Percentiles rank a stretch among this genome's conserved stretches.
These are phyloP conservation scores for Zygoascus meyerae DNA, from an alignment of 1,139 yeast genomes.

Conservation along the genomic window DNA sequence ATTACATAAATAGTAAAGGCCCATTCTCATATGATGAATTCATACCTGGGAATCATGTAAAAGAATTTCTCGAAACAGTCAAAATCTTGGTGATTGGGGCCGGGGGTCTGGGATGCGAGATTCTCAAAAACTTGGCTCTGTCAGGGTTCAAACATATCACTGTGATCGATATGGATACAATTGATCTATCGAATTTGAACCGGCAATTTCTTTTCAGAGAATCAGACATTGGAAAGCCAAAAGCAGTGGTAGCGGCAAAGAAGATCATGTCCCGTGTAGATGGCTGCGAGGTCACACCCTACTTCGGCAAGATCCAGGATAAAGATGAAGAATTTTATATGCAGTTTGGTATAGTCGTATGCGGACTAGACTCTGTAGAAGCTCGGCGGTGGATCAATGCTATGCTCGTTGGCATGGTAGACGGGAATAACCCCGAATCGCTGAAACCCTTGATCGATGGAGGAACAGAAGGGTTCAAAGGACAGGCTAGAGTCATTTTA, in stretches of 20 bases:
- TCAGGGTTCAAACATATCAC: slow-evolving; percentile 71
- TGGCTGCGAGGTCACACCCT: slow-evolving; percentile 47
- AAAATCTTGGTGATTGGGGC: slow-evolving; percentile 63
- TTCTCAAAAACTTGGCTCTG: slow-evolving; percentile 74
- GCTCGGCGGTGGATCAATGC: slow-evolving; percentile 92
- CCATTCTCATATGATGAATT: slow-evolving; percentile 37
- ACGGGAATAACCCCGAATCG: slow-evolving; percentile 44
- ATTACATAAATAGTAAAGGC: slow-evolving; percentile 22
- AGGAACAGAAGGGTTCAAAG: slow-evolving; percentile 92
- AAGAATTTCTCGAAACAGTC: slow-evolving; percentile 27
- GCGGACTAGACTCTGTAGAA: slow-evolving; percentile 86
- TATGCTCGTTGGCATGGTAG: slow-evolving; percentile 59
- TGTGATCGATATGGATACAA: slow-evolving; percentile 92
- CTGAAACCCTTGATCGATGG: slow-evolving; percentile 87
- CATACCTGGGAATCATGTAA: slow-evolving; percentile 31
- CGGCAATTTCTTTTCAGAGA: slow-evolving; percentile 80
- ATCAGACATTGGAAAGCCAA: slow-evolving; percentile 69
- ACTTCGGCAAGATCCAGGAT: slow-evolving; percentile 69
- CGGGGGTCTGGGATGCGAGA: slow-evolving; percentile 95
- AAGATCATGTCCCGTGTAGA: slow-evolving; percentile 48
- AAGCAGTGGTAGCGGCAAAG: slow-evolving; percentile 73
- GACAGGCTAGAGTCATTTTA: slow-evolving; percentile 81
- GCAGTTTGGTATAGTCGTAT: slow-evolving; percentile 67
- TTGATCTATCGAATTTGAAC: slow-evolving; percentile 83
- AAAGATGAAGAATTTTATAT: slow-evolving; percentile 57